Evolutionary conservation across 2,329 filamentous ascomycete species (phyloP).

Genomic region (Cladosporium sp.): DNA sequence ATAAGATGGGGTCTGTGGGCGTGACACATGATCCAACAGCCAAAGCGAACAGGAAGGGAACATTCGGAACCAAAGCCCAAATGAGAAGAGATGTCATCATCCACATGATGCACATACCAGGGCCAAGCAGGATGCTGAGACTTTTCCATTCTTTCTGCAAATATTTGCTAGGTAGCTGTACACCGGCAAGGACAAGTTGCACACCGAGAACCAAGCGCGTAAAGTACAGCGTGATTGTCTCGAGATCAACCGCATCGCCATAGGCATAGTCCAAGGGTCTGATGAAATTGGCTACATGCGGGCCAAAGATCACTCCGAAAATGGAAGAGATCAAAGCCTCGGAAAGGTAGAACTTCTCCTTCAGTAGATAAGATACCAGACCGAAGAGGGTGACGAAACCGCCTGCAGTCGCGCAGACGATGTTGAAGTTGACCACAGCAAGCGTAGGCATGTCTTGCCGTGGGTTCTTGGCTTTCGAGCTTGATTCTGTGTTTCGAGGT

Average conservation of each 20-base stretch:
- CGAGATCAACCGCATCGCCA: constrained; percentile 59
- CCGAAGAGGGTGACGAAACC: constrained; percentile 91
- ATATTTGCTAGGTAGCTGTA: constrained; percentile 84
- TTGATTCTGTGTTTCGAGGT: neutral
- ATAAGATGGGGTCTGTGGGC: constrained; percentile 85
- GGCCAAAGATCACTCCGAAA: constrained; percentile 76
- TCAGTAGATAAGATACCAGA: constrained; percentile 83
- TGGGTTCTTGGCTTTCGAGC: neutral
- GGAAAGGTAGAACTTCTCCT: constrained; percentile 87
- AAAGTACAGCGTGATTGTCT: constrained; percentile 79
- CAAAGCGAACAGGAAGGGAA: constrained; percentile 75
- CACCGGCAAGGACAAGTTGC: constrained; percentile 83
- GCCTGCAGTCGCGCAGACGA: constrained; percentile 76
- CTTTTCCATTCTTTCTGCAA: constrained; percentile 77
- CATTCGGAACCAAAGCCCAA: constrained; percentile 71
- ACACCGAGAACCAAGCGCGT: constrained; percentile 85
- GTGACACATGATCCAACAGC: constrained; percentile 85
- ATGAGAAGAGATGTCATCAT: constrained; percentile 75
- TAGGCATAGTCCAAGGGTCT: constrained; percentile 72
- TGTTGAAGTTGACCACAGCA: constrained; percentile 76
- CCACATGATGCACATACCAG: constrained; percentile 88
- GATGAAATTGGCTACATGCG: constrained; percentile 74
- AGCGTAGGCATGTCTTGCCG: constrained; percentile 59
- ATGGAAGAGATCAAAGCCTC: constrained; percentile 88
- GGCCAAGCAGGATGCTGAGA: constrained; percentile 73